Evolutionary conservation across 768 basidiomycete genomes (phyloP).

Genomic region (Naematelia encephala): DNA sequence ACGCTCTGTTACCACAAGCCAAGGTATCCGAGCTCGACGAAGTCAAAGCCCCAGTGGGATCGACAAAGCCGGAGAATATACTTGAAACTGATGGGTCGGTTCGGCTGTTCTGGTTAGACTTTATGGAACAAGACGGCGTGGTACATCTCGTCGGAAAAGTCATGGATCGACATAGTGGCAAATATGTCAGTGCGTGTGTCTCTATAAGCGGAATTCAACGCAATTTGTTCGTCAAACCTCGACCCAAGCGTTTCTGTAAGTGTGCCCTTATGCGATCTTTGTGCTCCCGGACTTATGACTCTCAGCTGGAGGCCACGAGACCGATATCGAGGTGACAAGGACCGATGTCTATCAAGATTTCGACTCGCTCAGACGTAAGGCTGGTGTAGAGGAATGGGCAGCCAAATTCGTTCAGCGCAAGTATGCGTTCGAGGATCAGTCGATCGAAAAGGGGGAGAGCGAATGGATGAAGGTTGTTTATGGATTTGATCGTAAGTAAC

Average conservation of each 20-base stretch:
- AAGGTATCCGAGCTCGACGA: constrained; percentile 33
- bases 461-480: constrained; percentile 94
- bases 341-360: constrained; percentile 80
- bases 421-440: constrained; percentile 85
- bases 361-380: constrained; percentile 67
- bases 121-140: constrained; percentile 74
- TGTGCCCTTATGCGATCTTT: too few species aligned
- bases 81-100: constrained; percentile 81
- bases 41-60: constrained; percentile 31
- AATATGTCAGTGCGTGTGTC: constrained; percentile 74
- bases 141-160: constrained; percentile 90
- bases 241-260: constrained; percentile 61
- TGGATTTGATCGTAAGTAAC: constrained; percentile 69
- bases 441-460: constrained; percentile 69
- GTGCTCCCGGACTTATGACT: too few species aligned
- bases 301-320: constrained; percentile 61
- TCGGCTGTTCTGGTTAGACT: constrained; percentile 94
- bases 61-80: constrained; percentile 51
- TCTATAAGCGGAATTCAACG: constrained; percentile 80
- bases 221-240: constrained; percentile 84
- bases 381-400: constrained; percentile 71
- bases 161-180: constrained; percentile 65
- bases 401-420: constrained; percentile 81
- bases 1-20: constrained; percentile 25
- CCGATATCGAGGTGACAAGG: constrained; percentile 67